phyloP scores from a whole-genome alignment of 176 grass and related monocot genomes.

The Puya raimondii region DNA sequence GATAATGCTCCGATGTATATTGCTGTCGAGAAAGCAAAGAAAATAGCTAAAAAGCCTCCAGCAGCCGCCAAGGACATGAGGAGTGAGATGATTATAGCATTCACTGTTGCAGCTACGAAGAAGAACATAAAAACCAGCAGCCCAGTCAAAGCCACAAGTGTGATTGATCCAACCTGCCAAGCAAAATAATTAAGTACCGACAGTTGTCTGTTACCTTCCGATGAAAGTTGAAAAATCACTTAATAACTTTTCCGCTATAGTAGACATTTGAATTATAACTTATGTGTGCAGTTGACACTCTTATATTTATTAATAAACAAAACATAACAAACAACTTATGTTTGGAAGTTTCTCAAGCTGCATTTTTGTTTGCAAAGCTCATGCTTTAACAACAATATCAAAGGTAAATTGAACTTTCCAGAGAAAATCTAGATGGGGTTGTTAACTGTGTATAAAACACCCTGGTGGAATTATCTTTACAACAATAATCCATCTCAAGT shows the following conservation, averaged over 20 bases:
- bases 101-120: slow-evolving; percentile 34
- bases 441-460: not conserved
- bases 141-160: slow-evolving; percentile 33
- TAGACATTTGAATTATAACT: not conserved
- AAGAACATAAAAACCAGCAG: slow-evolving; percentile 42
- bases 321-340: not conserved
- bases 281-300: not conserved
- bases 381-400: too few species aligned
- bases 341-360: not conserved
- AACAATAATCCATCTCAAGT: not conserved
- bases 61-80: slow-evolving; percentile 52
- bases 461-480: not conserved
- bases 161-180: slow-evolving; percentile 64
- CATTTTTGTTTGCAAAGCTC: too few species aligned
- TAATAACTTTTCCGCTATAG: not conserved
- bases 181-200: not conserved
- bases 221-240: not conserved
- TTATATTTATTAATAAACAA: not conserved
- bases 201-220: not conserved
- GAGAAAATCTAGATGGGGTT: not conserved
- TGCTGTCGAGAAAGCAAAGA: slow-evolving; percentile 37
- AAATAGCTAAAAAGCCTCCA: slow-evolving; percentile 50
- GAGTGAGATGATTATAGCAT: slow-evolving; percentile 37
- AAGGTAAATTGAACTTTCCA: not conserved
- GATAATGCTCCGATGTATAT: slow-evolving; percentile 52